Percentiles rank a stretch among this genome's conserved stretches.
Evolutionary conservation across 2,329 filamentous ascomycete species (phyloP).

Genomic region (Lachnellula arida): DNA sequence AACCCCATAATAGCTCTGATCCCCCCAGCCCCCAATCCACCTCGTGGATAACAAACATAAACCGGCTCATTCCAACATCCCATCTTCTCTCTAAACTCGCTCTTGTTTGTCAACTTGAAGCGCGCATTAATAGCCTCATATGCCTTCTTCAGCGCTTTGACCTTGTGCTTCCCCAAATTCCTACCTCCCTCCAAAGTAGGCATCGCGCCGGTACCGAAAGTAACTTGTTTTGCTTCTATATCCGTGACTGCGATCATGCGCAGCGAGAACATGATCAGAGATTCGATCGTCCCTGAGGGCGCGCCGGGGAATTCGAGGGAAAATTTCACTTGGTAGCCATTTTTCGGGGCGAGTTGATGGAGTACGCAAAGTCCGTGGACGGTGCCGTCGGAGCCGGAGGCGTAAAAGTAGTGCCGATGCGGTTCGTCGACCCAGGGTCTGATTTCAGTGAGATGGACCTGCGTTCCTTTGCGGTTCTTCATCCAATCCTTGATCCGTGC

Average conservation of each 20-base stretch:
- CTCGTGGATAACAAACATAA: slow-evolving; percentile 85
- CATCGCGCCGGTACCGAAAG: slow-evolving; percentile 81
- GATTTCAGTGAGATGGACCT: slow-evolving; percentile 88
- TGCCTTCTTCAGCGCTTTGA: slow-evolving; percentile 75
- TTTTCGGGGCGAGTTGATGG: slow-evolving; percentile 70
- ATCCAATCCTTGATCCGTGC: slow-evolving; percentile 76
- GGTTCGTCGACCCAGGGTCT: slow-evolving; percentile 79
- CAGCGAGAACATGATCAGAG: slow-evolving; percentile 69
- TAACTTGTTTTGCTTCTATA: slow-evolving; percentile 62
- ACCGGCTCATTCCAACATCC: slow-evolving; percentile 78
- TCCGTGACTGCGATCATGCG: slow-evolving; percentile 45
- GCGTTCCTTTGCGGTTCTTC: slow-evolving; percentile 70
- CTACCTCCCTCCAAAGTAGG: slow-evolving; percentile 71
- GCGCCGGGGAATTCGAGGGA: slow-evolving; percentile 87
- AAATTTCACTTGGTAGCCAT: slow-evolving; percentile 95
- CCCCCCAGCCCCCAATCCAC: slow-evolving; percentile 76
- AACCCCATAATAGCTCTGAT: slow-evolving; percentile 85
- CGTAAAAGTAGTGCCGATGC: slow-evolving; percentile 83
- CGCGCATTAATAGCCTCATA: slow-evolving; percentile 80
- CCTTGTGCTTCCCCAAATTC: slow-evolving; percentile 73
- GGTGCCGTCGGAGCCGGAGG: slow-evolving; percentile 65
- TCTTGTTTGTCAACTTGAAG: slow-evolving; percentile 77
- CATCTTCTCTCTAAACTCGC: slow-evolving; percentile 86
- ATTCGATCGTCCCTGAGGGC: slow-evolving; percentile 83
- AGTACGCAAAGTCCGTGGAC: slow-evolving; percentile 77